Evolutionary conservation across 2,329 filamentous ascomycete species (phyloP), one percentile per base, ranked within the genome.

Genomic region (Aureobasidium sp.): DNA sequence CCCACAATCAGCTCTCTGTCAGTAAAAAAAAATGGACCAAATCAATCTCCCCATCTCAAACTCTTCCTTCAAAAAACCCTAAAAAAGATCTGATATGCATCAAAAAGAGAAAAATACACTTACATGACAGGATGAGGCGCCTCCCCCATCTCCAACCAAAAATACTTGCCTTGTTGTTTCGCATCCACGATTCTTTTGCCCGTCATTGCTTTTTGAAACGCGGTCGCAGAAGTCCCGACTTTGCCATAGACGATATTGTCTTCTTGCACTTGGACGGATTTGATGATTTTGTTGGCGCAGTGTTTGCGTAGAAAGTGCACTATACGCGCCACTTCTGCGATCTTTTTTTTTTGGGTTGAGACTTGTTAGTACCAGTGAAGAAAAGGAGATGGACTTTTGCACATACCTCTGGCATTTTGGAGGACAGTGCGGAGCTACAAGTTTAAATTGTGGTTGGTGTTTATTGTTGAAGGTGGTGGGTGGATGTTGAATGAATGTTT

Each of bases 111-210:
- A 30, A 30, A 30, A 30, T 12, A 30, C 6, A n/a, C 32, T 16
- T n/a, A 35, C 64, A 70, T 65, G 4, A 97, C 81, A 0, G 87
- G 80, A 69, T 97, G 93, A 1, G 91, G 90, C 10, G 88, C 79
- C 8, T 79, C 78, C 22, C 80, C 78, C 79, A 88, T 86, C 32
- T 88, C 83, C 19, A 97, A 75, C 76, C 93, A 98, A 68, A 98
- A 97, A 66, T 97, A 97, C 78, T 97, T 98, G 8, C 93, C 93
- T 67, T 96, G 93, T 56, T 86, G 89, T 3, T 86, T 87, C 3
- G 86, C 87, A 51, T 77, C 79, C 35, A 79, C 62, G 27, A 86
- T 81, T 64, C 82, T 88, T 63, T 86, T 91, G 4, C 88, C 89
- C 3, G 77, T 77, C 64, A 96, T 74, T 1, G 85, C 83, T 52